Conservation (phyloP, 2,329 filamentous ascomycete genomes). For the Bipolaris victoriae region DNA sequence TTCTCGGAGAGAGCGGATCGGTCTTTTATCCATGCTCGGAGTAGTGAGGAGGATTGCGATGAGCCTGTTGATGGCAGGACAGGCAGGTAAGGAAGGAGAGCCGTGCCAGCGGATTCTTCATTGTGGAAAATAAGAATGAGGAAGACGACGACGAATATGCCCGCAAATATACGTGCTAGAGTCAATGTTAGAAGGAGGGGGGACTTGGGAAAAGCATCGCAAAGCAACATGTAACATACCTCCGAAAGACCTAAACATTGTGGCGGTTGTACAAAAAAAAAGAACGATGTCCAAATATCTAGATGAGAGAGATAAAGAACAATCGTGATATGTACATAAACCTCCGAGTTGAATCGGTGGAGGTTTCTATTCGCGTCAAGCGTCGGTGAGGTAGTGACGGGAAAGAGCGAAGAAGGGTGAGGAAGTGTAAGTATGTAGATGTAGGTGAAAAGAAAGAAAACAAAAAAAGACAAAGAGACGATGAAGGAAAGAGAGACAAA, state of each 20-base stretch:
- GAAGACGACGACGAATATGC: constrained; percentile 32
- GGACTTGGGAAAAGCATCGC: not conserved
- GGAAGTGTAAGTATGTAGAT: not conserved
- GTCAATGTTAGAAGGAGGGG: constrained; percentile 10
- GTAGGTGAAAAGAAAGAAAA: not conserved
- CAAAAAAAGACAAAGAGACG: not conserved
- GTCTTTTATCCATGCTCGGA: constrained; percentile 35
- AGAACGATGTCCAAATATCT: constrained; percentile 3
- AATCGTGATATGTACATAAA: not conserved
- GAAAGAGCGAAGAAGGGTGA: not conserved
- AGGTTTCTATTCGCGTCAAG: constrained; percentile 6
- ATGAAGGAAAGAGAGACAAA: not conserved
- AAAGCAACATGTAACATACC: constrained; percentile 14
- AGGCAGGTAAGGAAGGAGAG: constrained; percentile 34
- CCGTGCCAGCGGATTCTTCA: constrained; percentile 27
- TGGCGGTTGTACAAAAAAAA: not conserved
- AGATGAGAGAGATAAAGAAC: constrained; percentile 2
- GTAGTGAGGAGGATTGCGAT: constrained; percentile 23
- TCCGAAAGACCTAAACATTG: constrained; percentile 32
- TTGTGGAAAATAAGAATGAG: constrained; percentile 37
- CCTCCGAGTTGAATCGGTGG: constrained; percentile 24
- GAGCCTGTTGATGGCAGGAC: constrained; percentile 20
- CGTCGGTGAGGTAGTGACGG: not conserved
- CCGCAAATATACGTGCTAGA: constrained; percentile 30
- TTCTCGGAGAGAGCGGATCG: constrained; percentile 40